Evolutionary conservation across 2,329 filamentous ascomycete genomes (phyloP), one percentile per base, ranked within the genome.

Genomic region (Graphilbum fragrans): DNA sequence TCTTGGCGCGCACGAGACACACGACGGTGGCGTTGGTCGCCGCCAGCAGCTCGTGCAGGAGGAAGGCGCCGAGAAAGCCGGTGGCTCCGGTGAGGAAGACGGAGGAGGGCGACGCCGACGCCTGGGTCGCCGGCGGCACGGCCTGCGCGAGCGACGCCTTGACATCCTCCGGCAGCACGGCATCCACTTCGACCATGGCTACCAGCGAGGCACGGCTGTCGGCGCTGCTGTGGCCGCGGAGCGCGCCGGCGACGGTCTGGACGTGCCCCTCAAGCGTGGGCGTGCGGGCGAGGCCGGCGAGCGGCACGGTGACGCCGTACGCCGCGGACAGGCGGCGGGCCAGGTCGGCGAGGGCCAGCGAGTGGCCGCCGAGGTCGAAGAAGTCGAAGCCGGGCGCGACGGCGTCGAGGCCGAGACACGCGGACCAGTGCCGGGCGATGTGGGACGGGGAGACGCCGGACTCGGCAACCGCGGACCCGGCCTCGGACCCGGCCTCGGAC

Each of bases 321-420:
- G 70, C 71, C 44, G 74, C 74, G 0, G 80, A 77, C 14, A 88
- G 57, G 27, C 77, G 74, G 21, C 77, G 77, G n/a, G 83, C 77
- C 21, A 90, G 68, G 45, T 86, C 80, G 0, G 84, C 84, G n/a
- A 90, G 71, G 2, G 77, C 77, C 41, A 90, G 62, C 0, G 82
- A 87, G 58, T 90, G 84, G 0, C 84, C 84, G 29, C 84, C 84
- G 2, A 90, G 64, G 45, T 88, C 84, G 55, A 88, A 90, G 59
- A 90, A 90, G 56, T 79, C 81, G 55, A 86, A 79, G 46, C 84
- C 77, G 2, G 65, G 72, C 53, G 80, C 82, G 20, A 88, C 73
- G 18, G 72, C 66, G 0, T 80, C 70, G n/a, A 81, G 71, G 47
- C 80, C 77, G 14, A 90, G 66, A 21, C 78, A 74, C 3, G 74